Conservation (phyloP, 2,329 filamentous ascomycete genomes). For the Macrophomina tecta region DNA sequence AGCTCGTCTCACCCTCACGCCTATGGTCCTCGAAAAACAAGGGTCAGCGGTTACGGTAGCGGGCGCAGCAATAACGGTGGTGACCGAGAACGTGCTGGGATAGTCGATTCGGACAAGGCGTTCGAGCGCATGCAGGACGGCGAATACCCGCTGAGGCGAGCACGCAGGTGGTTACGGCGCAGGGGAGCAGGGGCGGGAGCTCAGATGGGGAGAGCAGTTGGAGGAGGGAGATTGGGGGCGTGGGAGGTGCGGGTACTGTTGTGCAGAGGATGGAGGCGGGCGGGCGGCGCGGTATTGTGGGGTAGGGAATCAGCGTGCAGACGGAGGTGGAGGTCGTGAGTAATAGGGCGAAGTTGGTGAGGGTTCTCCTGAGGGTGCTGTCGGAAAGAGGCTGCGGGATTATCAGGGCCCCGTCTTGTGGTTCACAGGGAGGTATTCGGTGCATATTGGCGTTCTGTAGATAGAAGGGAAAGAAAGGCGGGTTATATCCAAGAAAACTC, state of each 20-base stretch:
- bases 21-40: background rate
- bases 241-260: background rate
- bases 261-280: background rate
- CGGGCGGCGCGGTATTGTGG: background rate
- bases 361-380: background rate
- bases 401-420: too few relatives aligned
- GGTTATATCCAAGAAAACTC: too few relatives aligned
- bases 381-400: background rate
- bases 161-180: background rate
- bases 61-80: background rate
- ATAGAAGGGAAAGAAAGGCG: too few relatives aligned
- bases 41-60: background rate
- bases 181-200: background rate
- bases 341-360: background rate
- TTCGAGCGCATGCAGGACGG: slow-evolving; percentile 13
- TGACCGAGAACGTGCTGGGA: background rate
- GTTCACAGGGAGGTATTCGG: too few relatives aligned
- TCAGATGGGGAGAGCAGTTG: background rate
- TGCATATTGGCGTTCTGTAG: too few relatives aligned
- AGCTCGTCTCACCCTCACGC: background rate
- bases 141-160: slow-evolving; percentile 5
- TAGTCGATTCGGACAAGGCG: background rate
- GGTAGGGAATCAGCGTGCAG: background rate
- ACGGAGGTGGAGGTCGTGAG: background rate
- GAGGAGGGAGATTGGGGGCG: background rate